phyloP scores from a whole-genome alignment of 352 stramenopile genomes.

The Globisporangium spinosum region DNA sequence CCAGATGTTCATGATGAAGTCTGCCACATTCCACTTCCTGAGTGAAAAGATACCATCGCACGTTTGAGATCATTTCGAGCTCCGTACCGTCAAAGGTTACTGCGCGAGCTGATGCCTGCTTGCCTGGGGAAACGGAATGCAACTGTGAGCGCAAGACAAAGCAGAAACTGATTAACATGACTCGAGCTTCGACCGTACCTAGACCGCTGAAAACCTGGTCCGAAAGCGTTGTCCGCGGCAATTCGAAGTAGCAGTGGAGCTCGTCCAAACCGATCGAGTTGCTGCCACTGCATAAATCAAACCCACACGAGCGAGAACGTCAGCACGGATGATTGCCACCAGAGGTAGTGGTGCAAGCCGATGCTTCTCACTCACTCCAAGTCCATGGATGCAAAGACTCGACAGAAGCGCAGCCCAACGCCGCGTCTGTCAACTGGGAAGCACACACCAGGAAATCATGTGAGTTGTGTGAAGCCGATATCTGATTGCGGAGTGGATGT shows the following conservation, averaged over 20 bases:
- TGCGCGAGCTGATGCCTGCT: slow-evolving; percentile 30
- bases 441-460: background rate
- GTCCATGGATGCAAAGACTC: slow-evolving; percentile 47
- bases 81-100: slow-evolving; percentile 44
- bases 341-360: background rate
- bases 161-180: background rate
- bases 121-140: slow-evolving; percentile 19
- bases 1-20: slow-evolving; percentile 59
- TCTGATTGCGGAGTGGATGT: background rate
- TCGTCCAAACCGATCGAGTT: slow-evolving; percentile 56
- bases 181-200: slow-evolving; percentile 17
- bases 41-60: background rate
- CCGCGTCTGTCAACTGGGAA: slow-evolving; percentile 36
- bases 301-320: background rate
- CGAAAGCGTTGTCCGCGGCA: slow-evolving; percentile 39
- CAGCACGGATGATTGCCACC: background rate
- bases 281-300: slow-evolving; percentile 30
- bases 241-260: slow-evolving; percentile 37
- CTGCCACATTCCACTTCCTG: slow-evolving; percentile 9
- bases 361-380: slow-evolving; percentile 39
- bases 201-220: slow-evolving; percentile 55
- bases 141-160: background rate
- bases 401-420: slow-evolving; percentile 38
- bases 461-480: background rate
- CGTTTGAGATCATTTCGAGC: background rate